A percentile compares a stretch with the other conserved stretches of the same genome.
Evolutionary conservation across 352 stramenopile genomes (phyloP).

Genomic region (Phytopythium cucurbitacearum): DNA sequence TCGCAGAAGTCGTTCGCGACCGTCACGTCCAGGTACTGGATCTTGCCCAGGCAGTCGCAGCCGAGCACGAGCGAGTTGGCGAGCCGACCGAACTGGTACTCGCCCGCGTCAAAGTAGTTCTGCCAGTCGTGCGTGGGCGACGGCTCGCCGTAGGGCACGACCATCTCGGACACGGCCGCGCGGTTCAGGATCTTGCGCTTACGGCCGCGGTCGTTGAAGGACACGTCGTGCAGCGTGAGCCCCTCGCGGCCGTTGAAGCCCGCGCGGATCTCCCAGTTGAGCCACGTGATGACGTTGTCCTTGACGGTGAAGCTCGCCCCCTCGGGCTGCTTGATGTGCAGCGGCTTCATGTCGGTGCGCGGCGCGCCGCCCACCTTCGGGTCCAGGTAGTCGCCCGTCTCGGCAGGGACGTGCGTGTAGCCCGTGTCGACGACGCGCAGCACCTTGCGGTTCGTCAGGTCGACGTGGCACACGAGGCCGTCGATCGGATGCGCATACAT

Average conservation of each 20-base stretch:
- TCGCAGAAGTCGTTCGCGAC: conserved; percentile 51
- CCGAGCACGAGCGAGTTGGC: conserved; percentile 76
- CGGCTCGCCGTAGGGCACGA: conserved; percentile 80
- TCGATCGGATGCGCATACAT: conserved; percentile 49
- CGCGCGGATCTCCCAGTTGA: conserved; percentile 78
- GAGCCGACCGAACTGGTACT: conserved; percentile 76
- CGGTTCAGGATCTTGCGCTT: conserved; percentile 64
- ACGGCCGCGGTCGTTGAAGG: conserved; percentile 29
- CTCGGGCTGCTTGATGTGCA: conserved; percentile 72
- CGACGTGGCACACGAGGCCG: conserved; percentile 40
- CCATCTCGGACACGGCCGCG: conserved; percentile 78
- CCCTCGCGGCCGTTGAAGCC: conserved; percentile 83
- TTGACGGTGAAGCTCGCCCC: conserved; percentile 69
- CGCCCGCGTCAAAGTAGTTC: conserved; percentile 84
- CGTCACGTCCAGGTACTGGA: conserved; percentile 79
- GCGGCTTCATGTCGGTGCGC: conserved; percentile 46
- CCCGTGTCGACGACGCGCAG: conserved; percentile 34
- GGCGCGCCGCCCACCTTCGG: conserved; percentile 30
- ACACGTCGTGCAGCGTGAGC: conserved; percentile 68
- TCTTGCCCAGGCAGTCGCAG: conserved; percentile 82
- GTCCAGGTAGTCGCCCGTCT: conserved; percentile 41
- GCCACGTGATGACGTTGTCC: conserved; percentile 66
- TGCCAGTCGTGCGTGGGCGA: conserved; percentile 67
- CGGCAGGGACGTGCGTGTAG: conserved; percentile 40
- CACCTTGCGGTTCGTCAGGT: conserved; percentile 38